phyloP scores from a whole-genome alignment of 2,329 filamentous ascomycete species.

The Massarina eburnea region DNA sequence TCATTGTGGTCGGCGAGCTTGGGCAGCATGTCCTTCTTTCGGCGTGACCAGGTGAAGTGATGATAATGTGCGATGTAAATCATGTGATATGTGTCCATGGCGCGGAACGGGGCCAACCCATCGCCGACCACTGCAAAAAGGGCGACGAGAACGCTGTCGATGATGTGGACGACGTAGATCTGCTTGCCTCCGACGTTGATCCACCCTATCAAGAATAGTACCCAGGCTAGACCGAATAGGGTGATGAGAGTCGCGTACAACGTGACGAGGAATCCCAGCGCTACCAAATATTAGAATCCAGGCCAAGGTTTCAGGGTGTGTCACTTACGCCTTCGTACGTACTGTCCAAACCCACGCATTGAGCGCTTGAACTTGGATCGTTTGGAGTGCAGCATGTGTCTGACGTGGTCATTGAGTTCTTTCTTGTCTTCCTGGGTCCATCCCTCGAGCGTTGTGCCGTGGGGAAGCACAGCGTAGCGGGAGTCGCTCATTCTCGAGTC shows the following conservation, averaged over 20 bases:
- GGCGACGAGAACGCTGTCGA: slow-evolving; percentile 62
- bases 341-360: slow-evolving; percentile 79
- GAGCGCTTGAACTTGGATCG: slow-evolving; percentile 76
- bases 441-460: slow-evolving; percentile 69
- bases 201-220: slow-evolving; percentile 88
- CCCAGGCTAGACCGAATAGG: slow-evolving; percentile 83
- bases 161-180: slow-evolving; percentile 58
- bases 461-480: slow-evolving; percentile 78
- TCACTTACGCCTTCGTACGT: slow-evolving; percentile 66
- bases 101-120: slow-evolving; percentile 68
- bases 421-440: slow-evolving; percentile 75
- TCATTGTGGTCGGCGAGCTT: slow-evolving; percentile 69
- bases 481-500: slow-evolving; percentile 68
- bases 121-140: slow-evolving; percentile 66
- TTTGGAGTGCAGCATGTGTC: slow-evolving; percentile 83
- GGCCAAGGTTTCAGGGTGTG: background rate
- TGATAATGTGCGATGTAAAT: slow-evolving; percentile 76
- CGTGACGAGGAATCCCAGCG: slow-evolving; percentile 80
- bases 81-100: slow-evolving; percentile 86
- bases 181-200: slow-evolving; percentile 77
- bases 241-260: slow-evolving; percentile 82
- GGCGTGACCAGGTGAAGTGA: slow-evolving; percentile 64
- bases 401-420: slow-evolving; percentile 80
- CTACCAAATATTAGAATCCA: slow-evolving; percentile 36
- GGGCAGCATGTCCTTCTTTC: slow-evolving; percentile 63